These are phyloP conservation scores for Pichia cabralensis DNA, from an alignment of 805 yeast species.

Conservation along the genomic window DNA sequence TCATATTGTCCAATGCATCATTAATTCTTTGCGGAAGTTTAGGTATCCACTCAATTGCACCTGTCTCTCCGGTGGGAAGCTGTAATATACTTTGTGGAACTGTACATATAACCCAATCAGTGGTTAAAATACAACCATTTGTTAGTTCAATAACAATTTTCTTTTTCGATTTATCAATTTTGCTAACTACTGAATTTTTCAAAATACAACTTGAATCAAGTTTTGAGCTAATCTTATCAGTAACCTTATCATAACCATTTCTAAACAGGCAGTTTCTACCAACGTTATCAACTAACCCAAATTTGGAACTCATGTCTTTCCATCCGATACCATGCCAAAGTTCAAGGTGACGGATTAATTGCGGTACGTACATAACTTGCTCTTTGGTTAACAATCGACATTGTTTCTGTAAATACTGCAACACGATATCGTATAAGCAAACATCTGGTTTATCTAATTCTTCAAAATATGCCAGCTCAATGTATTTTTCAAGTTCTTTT, in stretches of 20 bases:
- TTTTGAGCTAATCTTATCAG: slow-evolving; percentile 32
- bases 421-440: slow-evolving; percentile 37
- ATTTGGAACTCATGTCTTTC: slow-evolving; percentile 57
- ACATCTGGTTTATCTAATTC: slow-evolving; percentile 39
- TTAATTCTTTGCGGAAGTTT: slow-evolving; percentile 36
- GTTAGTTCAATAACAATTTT: slow-evolving; percentile 26
- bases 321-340: slow-evolving; percentile 75
- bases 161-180: slow-evolving; percentile 25
- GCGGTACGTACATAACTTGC: slow-evolving; percentile 43
- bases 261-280: slow-evolving; percentile 71
- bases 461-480: slow-evolving; percentile 47
- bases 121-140: slow-evolving; percentile 23
- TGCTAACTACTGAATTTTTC: slow-evolving; percentile 33
- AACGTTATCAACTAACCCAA: slow-evolving; percentile 55
- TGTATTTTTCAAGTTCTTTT: slow-evolving; percentile 48
- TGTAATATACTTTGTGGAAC: slow-evolving; percentile 68
- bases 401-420: slow-evolving; percentile 35
- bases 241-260: slow-evolving; percentile 46
- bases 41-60: slow-evolving; percentile 49
- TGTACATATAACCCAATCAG: slow-evolving; percentile 59
- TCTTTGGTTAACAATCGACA: slow-evolving; percentile 37
- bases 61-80: slow-evolving; percentile 25
- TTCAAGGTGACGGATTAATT: slow-evolving; percentile 50
- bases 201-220: slow-evolving; percentile 32
- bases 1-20: slow-evolving; percentile 37